phyloP scores from a whole-genome alignment of 331 rosid species.

The Prunus yedoensis region DNA sequence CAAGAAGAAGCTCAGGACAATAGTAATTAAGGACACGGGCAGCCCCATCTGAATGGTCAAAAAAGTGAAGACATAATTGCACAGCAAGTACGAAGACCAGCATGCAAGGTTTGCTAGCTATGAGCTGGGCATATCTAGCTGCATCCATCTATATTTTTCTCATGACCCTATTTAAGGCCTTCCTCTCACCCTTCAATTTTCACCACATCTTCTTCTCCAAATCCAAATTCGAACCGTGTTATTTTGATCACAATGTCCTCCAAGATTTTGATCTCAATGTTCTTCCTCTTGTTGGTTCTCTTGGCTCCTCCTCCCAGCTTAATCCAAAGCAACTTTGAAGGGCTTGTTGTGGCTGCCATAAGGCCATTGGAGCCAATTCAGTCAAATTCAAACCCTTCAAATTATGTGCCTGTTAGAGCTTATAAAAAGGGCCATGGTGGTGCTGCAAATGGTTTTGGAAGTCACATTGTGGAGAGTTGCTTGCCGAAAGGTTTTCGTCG shows the following conservation, averaged over 20 bases:
- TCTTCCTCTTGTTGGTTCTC: conserved; percentile 30
- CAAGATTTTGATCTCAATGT: background rate
- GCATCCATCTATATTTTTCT: conserved; percentile 16
- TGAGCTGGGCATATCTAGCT: conserved; percentile 44
- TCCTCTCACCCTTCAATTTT: conserved; percentile 11
- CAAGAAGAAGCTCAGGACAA: conserved; percentile 17
- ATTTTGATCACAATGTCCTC: conserved; percentile 9
- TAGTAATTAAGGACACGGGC: conserved; percentile 47
- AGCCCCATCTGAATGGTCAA: conserved; percentile 17
- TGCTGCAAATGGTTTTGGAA: background rate
- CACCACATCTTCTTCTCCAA: conserved; percentile 5
- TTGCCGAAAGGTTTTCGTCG: conserved; percentile 62
- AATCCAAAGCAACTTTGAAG: conserved; percentile 3
- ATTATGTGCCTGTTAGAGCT: conserved; percentile 32
- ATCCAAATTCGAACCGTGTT: background rate
- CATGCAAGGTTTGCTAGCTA: conserved; percentile 42
- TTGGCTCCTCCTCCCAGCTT: conserved; percentile 22
- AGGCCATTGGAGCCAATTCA: conserved; percentile 24
- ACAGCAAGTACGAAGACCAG: conserved; percentile 20
- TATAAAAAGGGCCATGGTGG: conserved; percentile 19
- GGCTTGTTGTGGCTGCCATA: conserved; percentile 20
- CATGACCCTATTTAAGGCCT: conserved; percentile 61
- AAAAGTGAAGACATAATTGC: conserved; percentile 36
- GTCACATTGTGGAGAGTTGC: conserved; percentile 46
- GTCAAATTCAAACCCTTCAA: conserved; percentile 24